Conservation (phyloP, 176 grass and related monocot genomes). For the Phoenix roebelenii region DNA sequence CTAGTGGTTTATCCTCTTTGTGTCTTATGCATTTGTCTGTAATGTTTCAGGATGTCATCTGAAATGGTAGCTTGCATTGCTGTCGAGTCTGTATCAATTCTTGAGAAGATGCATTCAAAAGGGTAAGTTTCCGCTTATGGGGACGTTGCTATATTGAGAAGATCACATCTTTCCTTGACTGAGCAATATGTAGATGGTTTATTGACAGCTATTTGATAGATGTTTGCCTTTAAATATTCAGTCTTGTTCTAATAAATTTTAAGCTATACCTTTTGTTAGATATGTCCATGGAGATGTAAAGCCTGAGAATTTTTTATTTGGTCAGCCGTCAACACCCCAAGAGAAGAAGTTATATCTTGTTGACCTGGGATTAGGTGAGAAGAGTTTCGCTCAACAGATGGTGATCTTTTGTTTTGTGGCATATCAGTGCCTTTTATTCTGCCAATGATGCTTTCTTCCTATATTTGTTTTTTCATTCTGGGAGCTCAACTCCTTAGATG, state of each 20-base stretch:
- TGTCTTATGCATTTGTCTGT: not conserved
- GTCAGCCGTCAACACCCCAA: slow-evolving; percentile 67
- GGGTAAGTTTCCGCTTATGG: slow-evolving; percentile 36
- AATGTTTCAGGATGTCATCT: slow-evolving; percentile 62
- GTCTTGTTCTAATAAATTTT: not conserved
- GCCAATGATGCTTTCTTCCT: too few relatives aligned
- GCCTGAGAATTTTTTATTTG: slow-evolving; percentile 89
- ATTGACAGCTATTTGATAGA: too few relatives aligned
- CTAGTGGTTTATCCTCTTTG: too few relatives aligned
- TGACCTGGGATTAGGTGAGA: slow-evolving; percentile 86
- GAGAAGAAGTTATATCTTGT: slow-evolving; percentile 87
- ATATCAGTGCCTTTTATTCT: too few relatives aligned
- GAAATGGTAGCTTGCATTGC: slow-evolving; percentile 87
- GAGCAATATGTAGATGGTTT: too few relatives aligned
- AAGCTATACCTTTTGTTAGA: slow-evolving; percentile 15
- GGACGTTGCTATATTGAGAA: not conserved
- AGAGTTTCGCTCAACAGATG: slow-evolving; percentile 11
- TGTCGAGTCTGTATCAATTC: slow-evolving; percentile 81
- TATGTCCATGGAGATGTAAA: slow-evolving; percentile 93
- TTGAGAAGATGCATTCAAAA: slow-evolving; percentile 81
- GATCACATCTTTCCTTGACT: too few relatives aligned
- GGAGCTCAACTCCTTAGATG: not conserved
- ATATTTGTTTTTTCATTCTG: too few relatives aligned
- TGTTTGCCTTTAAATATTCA: not conserved
- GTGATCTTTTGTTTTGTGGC: slow-evolving; percentile 3